A percentile compares a stretch with the other conserved stretches of the same genome.
These are phyloP conservation scores for Ascobolus immersus DNA, from an alignment of 495 filamentous ascomycete species.

Conservation along the genomic window DNA sequence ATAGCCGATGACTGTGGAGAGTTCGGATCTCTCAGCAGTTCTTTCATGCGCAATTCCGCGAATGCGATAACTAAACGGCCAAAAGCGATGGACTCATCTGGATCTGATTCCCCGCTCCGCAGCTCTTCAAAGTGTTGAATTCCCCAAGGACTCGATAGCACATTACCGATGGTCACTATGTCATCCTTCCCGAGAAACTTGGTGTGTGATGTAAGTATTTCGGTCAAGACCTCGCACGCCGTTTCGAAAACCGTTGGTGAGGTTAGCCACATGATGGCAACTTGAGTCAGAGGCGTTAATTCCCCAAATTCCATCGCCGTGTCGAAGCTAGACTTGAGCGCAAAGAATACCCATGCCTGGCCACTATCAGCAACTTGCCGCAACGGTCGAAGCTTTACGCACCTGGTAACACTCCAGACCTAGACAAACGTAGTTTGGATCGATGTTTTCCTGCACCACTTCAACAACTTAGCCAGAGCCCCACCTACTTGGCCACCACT, in stretches of 20 bases:
- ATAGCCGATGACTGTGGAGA: constrained; percentile 17
- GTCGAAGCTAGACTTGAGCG: constrained; percentile 31
- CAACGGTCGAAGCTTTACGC: too few relatives aligned
- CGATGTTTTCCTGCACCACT: too few relatives aligned
- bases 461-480: too few relatives aligned
- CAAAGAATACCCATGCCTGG: constrained; percentile 42
- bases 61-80: constrained; percentile 46
- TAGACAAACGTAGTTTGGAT: too few relatives aligned
- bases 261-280: too few relatives aligned
- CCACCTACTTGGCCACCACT: too few relatives aligned
- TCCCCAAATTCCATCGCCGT: constrained; percentile 27
- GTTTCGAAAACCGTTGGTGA: constrained; percentile 34
- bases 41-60: constrained; percentile 30
- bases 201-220: constrained; percentile 37
- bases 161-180: constrained; percentile 25
- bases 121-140: constrained; percentile 26
- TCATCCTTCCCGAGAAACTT: constrained; percentile 32
- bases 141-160: constrained; percentile 33
- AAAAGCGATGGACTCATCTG: constrained; percentile 37
- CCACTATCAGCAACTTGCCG: too few relatives aligned
- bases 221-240: constrained; percentile 36
- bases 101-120: constrained; percentile 32
- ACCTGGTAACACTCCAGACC: too few relatives aligned
- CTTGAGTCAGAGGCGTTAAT: constrained; percentile 28
- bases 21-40: constrained; percentile 19